phyloP scores from a whole-genome alignment of 306 rosid species.

The Begonia peltatifolia region DNA sequence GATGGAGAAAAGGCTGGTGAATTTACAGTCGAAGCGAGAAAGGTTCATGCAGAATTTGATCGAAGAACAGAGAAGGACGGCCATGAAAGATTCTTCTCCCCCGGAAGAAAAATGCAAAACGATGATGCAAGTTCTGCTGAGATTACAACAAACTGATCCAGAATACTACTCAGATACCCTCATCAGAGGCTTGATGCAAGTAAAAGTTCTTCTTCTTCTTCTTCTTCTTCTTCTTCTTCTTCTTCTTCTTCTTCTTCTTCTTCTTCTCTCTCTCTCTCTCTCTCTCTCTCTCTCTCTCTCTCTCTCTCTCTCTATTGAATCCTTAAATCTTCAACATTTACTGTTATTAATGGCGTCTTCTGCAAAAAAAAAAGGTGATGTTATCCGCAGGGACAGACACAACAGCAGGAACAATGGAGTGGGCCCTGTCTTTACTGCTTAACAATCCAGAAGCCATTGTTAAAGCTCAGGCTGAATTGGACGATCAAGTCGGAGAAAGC shows the following conservation, averaged over 20 bases:
- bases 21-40: slow-evolving; percentile 13
- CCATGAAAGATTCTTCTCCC: slow-evolving; percentile 5
- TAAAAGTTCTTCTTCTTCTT: neutral
- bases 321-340: too few relatives aligned
- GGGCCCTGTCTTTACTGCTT: slow-evolving; percentile 20
- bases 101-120: slow-evolving; percentile 8
- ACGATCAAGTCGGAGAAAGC: slow-evolving; percentile 2
- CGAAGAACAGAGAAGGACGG: slow-evolving; percentile 12
- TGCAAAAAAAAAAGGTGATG: slow-evolving; percentile 1
- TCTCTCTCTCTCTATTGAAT: neutral
- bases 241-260: neutral
- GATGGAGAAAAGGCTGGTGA: slow-evolving; percentile 13
- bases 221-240: too few relatives aligned
- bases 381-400: slow-evolving; percentile 19
- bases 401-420: slow-evolving; percentile 17
- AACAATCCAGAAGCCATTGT: slow-evolving; percentile 14
- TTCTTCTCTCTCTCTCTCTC: too few relatives aligned
- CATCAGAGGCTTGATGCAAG: slow-evolving; percentile 21
- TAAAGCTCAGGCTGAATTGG: slow-evolving; percentile 11
- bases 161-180: slow-evolving; percentile 17
- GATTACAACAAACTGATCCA: slow-evolving; percentile 19
- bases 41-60: slow-evolving; percentile 19
- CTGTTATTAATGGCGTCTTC: too few relatives aligned
- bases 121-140: slow-evolving; percentile 18
- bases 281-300: neutral